Evolutionary conservation across 768 basidiomycete genomes (phyloP), one percentile per base, ranked within the genome.

Genomic region (Termitomyces sp.): DNA sequence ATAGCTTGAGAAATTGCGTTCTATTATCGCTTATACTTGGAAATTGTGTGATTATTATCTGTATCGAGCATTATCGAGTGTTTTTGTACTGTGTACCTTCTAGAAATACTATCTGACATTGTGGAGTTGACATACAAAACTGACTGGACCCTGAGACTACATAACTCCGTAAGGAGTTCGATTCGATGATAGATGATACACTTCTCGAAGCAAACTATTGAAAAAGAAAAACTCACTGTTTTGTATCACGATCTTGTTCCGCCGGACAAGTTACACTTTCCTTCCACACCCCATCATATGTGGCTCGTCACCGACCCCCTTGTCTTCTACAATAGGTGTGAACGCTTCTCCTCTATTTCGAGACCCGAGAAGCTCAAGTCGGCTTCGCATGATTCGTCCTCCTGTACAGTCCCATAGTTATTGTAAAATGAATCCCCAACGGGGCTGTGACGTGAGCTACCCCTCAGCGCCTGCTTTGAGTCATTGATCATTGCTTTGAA

Each of bases 401-500:
- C 33, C 29, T 31, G 15, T 22, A 46, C 5, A 12, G 41, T 37
- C 41, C 22, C 5, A 18, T 29, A 29, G 49, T 24, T 22, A 12
- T 24, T n/a, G 5, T 18, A 16, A 7, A 42, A 41, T 29, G 50
- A 26, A 45, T 51, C 18, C 16, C 33, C n/a, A 7, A 41, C 46
- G 31, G 12, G 37, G 15, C 28, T 29, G 13, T 28, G 36, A 51
- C 37, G 28, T 2, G 13, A 44, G 20, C n/a, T 37, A 2, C 20
- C 49, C 26, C 57, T 54, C 12, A 54, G 58, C 24, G 45, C 26
- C n/a, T 52, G 51, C 16, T 63, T 64, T 22, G 75, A 73, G 39
- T 66, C 66, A 46, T 73, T 63, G 18, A 82, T 73, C 68, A 82
- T 70, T 5, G 69, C 65, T 60, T 72, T 78, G 68, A 83, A 83